Evolutionary conservation across 306 rosid genomes (phyloP).

Genomic region (Crataegus laevigata): DNA sequence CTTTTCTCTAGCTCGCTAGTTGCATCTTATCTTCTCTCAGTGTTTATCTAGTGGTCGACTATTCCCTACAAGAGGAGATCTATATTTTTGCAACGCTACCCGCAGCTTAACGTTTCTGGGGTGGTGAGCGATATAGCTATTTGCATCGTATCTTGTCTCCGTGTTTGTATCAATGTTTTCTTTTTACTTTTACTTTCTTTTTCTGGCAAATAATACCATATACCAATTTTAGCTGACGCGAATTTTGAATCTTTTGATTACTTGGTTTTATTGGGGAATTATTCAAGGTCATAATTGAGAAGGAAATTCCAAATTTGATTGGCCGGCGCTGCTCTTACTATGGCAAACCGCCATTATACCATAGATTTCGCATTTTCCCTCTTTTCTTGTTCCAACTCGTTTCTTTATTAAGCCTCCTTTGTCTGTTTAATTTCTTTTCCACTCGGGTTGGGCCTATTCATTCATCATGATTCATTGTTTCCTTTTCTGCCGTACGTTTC

Average conservation of each 20-base stretch:
- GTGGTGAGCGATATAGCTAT: too few species aligned
- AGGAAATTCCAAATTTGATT: background rate
- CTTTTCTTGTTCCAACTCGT: background rate
- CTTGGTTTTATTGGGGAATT: background rate
- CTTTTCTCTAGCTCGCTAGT: too few species aligned
- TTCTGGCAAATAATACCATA: background rate
- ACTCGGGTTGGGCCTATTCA: background rate
- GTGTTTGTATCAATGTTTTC: background rate
- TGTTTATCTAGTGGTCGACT: background rate
- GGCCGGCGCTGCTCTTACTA: background rate
- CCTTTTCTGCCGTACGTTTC: background rate
- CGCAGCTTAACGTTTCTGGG: background rate
- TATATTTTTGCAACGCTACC: background rate
- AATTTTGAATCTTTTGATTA: background rate
- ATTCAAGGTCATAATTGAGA: background rate
- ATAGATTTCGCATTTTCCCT: background rate
- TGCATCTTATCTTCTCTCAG: background rate
- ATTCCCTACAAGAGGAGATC: background rate
- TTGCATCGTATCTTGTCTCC: background rate
- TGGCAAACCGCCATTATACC: background rate
- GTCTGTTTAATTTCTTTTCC: background rate
- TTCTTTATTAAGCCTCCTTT: background rate
- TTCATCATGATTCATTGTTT: background rate
- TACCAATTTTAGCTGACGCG: background rate
- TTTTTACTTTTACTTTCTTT: background rate